Evolutionary conservation across 129 eudicot species (phyloP).

Genomic region (Calendula officinalis): DNA sequence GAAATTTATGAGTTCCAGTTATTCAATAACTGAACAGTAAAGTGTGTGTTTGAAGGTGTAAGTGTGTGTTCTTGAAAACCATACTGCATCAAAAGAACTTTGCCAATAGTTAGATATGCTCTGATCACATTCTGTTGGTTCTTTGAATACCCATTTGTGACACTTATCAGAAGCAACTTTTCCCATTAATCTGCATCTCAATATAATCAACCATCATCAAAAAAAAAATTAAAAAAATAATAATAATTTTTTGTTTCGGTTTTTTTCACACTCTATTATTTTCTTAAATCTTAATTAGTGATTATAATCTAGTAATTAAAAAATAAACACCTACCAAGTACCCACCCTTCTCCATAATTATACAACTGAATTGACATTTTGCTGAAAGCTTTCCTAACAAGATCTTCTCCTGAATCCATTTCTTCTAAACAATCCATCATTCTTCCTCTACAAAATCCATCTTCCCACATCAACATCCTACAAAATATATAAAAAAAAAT

Average conservation of each 20-base stretch:
- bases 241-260: background rate
- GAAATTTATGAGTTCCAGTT: slow-evolving; percentile 6
- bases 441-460: slow-evolving; percentile 91
- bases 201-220: slow-evolving; percentile 28
- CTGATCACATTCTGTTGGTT: slow-evolving; percentile 46
- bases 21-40: slow-evolving; percentile 8
- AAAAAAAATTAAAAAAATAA: background rate
- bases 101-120: slow-evolving; percentile 48
- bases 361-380: slow-evolving; percentile 96
- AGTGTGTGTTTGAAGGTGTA: slow-evolving; percentile 16
- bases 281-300: slow-evolving; percentile 1
- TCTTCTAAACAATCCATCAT: slow-evolving; percentile 69
- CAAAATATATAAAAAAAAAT: slow-evolving; percentile 3
- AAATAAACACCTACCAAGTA: slow-evolving; percentile 83
- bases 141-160: slow-evolving; percentile 81
- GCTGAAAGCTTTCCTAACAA: slow-evolving; percentile 84
- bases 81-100: slow-evolving; percentile 47
- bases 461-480: slow-evolving; percentile 99
- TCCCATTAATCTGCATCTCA: slow-evolving; percentile 86
- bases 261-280: slow-evolving; percentile 1
- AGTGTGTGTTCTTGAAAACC: slow-evolving; percentile 26
- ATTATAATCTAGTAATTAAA: slow-evolving; percentile 12
- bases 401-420: slow-evolving; percentile 83
- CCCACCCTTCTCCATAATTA: slow-evolving; percentile 99
- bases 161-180: slow-evolving; percentile 99